Base-by-base conservation (phyloP, 495 filamentous ascomycete genomes). In the Aspergillus bertholletiae region DNA sequence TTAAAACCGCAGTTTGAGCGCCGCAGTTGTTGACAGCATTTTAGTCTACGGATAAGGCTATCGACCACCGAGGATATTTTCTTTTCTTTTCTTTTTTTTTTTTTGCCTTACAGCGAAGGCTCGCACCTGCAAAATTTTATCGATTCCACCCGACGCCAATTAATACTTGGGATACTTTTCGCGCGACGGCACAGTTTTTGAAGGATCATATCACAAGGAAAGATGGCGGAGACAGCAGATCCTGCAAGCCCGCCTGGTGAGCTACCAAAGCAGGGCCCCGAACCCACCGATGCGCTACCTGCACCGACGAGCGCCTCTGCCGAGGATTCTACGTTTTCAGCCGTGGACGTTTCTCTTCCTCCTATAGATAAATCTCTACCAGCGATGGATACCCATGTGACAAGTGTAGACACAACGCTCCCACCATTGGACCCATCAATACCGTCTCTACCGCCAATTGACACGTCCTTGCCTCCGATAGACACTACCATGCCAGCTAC, bases 331-430 rank as follows among this genome's bases (percentile, higher is more conserved):
- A 62, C 65, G 26, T 56, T 64, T 44, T 48, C 64, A 0, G 55
- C 55, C 2, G 55, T 56, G 20, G 71, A 76, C 24, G 59, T 65
- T 26, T 64, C 70, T 7, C 61, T 76, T 8, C 71, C 71, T 6
- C 63, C 71, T n/a, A 74, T 74, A 28, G 73, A 75, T 49, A 68
- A 65, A 15, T 64, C 63, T 11, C 35, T 76, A 46, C 70, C 73
- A 5, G 59, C 60, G 6, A 56, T 69, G 27, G 73, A 75, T 45
- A 55, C 65, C 7, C 24, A 53, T 7, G 34, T 63, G 24, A 58
- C 56, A 17, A 49, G 51, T 28, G 48, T 66, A 12, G 58, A 63
- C 20, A 46, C 54, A 11, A 59, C 71, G 2, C 51, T 75, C n/a
- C 72, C 72, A 28, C 64, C 73, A 9, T 72, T 75, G 9, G 64